These are phyloP conservation scores for Poa pratensis DNA, from an alignment of 176 grass and related monocot genomes.

Conservation along the genomic window DNA sequence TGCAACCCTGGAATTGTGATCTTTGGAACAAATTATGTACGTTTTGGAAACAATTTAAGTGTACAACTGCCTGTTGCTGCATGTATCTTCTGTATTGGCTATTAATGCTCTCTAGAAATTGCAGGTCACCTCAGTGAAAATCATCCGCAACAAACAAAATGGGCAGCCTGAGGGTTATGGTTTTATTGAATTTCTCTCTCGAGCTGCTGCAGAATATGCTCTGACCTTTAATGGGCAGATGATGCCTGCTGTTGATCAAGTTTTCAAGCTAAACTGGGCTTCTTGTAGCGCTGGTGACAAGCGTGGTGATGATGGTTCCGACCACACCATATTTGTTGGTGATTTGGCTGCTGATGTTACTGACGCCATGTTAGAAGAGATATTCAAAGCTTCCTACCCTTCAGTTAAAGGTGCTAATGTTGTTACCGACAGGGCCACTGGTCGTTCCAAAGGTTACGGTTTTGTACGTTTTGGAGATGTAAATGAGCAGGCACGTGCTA, in stretches of 20 bases:
- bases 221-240: slow-evolving; percentile 74
- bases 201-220: slow-evolving; percentile 72
- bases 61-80: neutral
- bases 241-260: slow-evolving; percentile 67
- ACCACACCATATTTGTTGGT: slow-evolving; percentile 92
- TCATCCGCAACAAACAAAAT: slow-evolving; percentile 86
- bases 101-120: slow-evolving; percentile 33
- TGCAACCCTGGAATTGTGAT: neutral
- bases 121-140: slow-evolving; percentile 75
- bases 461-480: slow-evolving; percentile 82
- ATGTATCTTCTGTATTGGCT: slow-evolving; percentile 12
- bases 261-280: slow-evolving; percentile 91
- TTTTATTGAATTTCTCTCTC: slow-evolving; percentile 80
- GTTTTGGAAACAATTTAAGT: neutral
- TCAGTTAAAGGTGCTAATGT: slow-evolving; percentile 91
- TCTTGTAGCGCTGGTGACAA: slow-evolving; percentile 67
- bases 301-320: slow-evolving; percentile 60
- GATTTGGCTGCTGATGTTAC: slow-evolving; percentile 90
- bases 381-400: slow-evolving; percentile 65
- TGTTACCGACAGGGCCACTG: slow-evolving; percentile 76
- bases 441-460: slow-evolving; percentile 83
- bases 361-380: slow-evolving; percentile 73
- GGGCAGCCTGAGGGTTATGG: slow-evolving; percentile 88
- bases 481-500: slow-evolving; percentile 77
- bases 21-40: neutral